Evolutionary conservation across 2,329 filamentous ascomycete genomes (phyloP).

Genomic region (Pseudocercospora macadamiae): DNA sequence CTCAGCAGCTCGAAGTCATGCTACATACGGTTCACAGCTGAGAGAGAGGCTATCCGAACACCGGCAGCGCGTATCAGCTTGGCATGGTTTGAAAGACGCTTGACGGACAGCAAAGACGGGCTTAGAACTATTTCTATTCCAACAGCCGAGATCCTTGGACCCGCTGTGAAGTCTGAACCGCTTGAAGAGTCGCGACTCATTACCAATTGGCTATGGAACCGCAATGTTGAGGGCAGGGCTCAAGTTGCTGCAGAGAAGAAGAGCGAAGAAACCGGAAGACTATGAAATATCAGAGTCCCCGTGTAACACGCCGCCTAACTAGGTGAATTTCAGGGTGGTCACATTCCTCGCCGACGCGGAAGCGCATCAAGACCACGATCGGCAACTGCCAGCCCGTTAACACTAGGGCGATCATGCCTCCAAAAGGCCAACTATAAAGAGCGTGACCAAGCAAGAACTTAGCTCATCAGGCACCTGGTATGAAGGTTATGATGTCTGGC

Average conservation of each 20-base stretch:
- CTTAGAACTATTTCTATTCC: too few relatives aligned
- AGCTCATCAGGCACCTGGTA: too few relatives aligned
- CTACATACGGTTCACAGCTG: constrained; percentile 5
- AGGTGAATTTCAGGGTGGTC: too few relatives aligned
- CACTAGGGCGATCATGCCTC: too few relatives aligned
- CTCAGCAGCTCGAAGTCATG: background rate
- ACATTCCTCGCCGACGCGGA: too few relatives aligned
- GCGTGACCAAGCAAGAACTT: too few relatives aligned
- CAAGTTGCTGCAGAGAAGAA: background rate
- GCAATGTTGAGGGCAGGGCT: background rate
- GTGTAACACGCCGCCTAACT: too few relatives aligned
- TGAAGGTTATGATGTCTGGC: too few relatives aligned
- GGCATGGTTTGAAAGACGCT: background rate
- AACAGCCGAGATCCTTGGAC: background rate
- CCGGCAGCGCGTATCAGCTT: background rate
- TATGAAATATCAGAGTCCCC: too few relatives aligned
- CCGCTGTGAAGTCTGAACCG: background rate
- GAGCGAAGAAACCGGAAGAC: background rate
- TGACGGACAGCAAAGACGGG: background rate
- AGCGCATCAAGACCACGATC: too few relatives aligned
- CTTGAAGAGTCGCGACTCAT: background rate
- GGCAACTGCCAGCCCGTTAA: too few relatives aligned
- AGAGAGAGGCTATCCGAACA: background rate
- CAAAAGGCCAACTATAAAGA: too few relatives aligned
- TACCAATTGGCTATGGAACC: background rate